Evolutionary conservation across 768 basidiomycete species (phyloP).

Genomic region (Tremella yokohamensis): DNA sequence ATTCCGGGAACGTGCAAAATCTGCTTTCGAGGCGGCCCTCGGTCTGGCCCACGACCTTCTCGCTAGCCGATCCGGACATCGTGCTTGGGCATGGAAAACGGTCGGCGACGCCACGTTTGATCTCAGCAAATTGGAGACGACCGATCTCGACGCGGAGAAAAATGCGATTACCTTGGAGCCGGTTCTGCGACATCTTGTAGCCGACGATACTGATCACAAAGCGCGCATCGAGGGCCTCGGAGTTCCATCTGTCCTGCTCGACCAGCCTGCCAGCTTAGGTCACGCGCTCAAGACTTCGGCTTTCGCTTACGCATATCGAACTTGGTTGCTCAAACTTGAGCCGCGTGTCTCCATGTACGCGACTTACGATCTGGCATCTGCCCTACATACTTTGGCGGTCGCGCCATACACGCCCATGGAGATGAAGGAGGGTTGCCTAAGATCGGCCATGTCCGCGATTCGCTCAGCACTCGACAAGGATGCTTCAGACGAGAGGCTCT

Average conservation of each 20-base stretch:
- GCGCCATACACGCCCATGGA: constrained; percentile 4
- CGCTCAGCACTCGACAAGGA: constrained; percentile 71
- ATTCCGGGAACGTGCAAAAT: constrained; percentile 69
- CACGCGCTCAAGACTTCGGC: constrained; percentile 38
- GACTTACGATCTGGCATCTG: constrained; percentile 45
- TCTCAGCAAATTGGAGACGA: constrained; percentile 59
- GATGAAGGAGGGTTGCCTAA: constrained; percentile 27
- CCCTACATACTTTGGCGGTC: constrained; percentile 38
- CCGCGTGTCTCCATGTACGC: constrained; percentile 39
- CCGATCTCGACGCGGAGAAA: constrained; percentile 46
- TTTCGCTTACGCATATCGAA: constrained; percentile 49
- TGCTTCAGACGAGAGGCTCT: constrained; percentile 67
- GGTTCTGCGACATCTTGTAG: constrained; percentile 57
- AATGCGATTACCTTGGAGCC: constrained; percentile 28
- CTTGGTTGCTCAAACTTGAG: constrained; percentile 46
- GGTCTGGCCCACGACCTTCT: constrained; percentile 24
- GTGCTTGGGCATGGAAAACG: constrained; percentile 65
- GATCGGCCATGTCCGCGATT: constrained; percentile 52
- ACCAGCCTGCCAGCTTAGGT: constrained; percentile 16
- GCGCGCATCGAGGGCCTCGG: constrained; percentile 65
- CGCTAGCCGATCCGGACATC: constrained; percentile 18
- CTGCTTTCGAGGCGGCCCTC: constrained; percentile 59
- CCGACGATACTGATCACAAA: constrained; percentile 64
- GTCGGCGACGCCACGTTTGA: constrained; percentile 71
- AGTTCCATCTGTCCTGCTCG: constrained; percentile 27